phyloP scores from a whole-genome alignment of 192 early-diverging fungal genomes.

The Podochytrium sp. region DNA sequence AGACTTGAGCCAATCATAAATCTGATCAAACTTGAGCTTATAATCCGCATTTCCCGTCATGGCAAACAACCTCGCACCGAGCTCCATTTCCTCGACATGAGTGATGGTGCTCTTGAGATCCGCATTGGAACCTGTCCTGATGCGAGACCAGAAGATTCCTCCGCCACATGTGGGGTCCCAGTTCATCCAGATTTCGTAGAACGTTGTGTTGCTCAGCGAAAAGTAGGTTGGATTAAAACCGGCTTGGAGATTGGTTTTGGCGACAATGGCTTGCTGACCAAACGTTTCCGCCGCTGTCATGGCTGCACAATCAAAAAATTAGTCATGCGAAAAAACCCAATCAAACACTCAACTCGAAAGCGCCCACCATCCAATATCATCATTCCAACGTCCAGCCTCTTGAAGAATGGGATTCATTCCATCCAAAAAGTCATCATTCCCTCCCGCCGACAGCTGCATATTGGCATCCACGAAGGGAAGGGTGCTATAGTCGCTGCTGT shows the following conservation, averaged over 20 bases:
- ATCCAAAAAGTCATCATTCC: conserved; percentile 31
- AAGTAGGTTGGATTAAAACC: conserved; percentile 29
- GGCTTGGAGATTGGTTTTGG: neutral
- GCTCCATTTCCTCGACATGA: conserved; percentile 17
- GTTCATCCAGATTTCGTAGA: conserved; percentile 41
- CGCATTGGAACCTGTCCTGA: neutral
- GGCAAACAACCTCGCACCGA: conserved; percentile 11
- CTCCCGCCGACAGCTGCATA: conserved; percentile 15
- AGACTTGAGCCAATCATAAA: conserved; percentile 21
- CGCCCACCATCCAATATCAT: conserved; percentile 21
- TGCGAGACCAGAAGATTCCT: conserved; percentile 50
- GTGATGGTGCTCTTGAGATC: conserved; percentile 13
- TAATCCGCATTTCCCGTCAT: neutral
- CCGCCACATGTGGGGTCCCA: conserved; percentile 50
- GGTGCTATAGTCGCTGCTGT: conserved; percentile 1
- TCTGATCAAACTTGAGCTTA: conserved; percentile 7
- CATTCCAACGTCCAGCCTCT: conserved; percentile 29
- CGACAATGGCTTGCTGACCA: conserved; percentile 45
- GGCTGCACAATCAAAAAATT: no score
- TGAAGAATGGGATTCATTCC: neutral
- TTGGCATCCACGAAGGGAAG: conserved; percentile 5
- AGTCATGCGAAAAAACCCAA: no score
- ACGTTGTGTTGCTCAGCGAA: conserved; percentile 35
- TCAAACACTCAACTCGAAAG: no score
- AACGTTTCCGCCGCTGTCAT: conserved; percentile 46